These are phyloP conservation scores for Mimosa bimucronata DNA, from an alignment of 306 rosid genomes.

Conservation along the genomic window DNA sequence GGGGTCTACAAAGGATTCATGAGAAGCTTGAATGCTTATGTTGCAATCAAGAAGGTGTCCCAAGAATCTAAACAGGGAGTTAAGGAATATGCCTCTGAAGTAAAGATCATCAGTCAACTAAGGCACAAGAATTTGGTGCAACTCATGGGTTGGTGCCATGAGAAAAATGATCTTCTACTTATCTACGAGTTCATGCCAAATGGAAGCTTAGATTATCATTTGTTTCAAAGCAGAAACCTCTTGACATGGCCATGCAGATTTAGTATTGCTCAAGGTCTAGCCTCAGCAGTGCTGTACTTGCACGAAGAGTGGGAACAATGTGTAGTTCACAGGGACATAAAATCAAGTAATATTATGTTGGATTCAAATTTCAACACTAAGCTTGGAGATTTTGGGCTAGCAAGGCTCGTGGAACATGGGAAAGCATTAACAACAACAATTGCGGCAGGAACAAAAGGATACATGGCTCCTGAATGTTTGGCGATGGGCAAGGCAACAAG, in stretches of 20 bases:
- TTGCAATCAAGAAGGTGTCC: too few relatives aligned
- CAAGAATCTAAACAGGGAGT: too few relatives aligned
- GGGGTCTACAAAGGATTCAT: too few relatives aligned
- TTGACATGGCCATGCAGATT: conserved; percentile 22
- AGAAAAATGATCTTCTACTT: conserved; percentile 4
- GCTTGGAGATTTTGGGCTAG: conserved; percentile 36
- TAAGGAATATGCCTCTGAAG: background rate
- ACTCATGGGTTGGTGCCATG: conserved; percentile 34
- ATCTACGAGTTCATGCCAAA: conserved; percentile 32
- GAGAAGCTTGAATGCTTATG: too few relatives aligned
- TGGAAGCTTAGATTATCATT: conserved; percentile 23
- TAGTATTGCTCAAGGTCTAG: conserved; percentile 1
- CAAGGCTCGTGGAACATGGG: background rate
- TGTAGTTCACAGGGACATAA: conserved; percentile 19
- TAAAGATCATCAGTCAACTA: conserved; percentile 31
- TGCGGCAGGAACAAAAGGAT: conserved; percentile 27
- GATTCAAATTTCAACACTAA: conserved; percentile 5
- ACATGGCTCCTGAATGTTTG: conserved; percentile 31
- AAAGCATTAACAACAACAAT: background rate
- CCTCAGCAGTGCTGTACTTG: conserved; percentile 14
- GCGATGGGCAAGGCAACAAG: conserved; percentile 21
- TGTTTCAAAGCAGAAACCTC: background rate
- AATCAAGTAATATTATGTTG: conserved; percentile 26
- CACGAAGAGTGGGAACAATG: conserved; percentile 20
- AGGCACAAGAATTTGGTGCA: conserved; percentile 37